Percentiles rank a stretch among this genome's conserved stretches.
Evolutionary conservation across 2,329 filamentous ascomycete species (phyloP).

Genomic region (Aspergillus ibericus): DNA sequence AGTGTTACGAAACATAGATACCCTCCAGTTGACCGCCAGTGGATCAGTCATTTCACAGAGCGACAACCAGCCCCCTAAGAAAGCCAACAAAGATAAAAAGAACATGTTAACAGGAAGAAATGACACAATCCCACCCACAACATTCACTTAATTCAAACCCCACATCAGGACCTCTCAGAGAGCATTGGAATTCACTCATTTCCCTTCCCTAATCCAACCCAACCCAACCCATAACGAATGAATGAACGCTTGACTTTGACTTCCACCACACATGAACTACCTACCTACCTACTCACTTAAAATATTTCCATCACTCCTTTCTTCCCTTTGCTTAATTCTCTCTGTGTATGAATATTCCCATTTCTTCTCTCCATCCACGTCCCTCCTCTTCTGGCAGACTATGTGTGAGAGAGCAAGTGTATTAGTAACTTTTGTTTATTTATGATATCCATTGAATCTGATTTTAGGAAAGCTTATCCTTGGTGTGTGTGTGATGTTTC

Average conservation of each 20-base stretch:
- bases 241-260: neutral
- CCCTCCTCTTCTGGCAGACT: neutral
- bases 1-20: conserved; percentile 19
- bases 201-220: neutral
- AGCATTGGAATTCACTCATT: neutral
- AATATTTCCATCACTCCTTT: conserved; percentile 1
- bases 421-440: neutral
- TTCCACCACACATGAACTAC: neutral
- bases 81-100: no score
- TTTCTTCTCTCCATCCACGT: neutral
- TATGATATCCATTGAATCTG: neutral
- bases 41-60: neutral
- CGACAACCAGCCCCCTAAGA: no score
- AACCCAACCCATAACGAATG: neutral
- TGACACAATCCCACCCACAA: no score
- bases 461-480: neutral
- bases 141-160: no score
- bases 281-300: neutral
- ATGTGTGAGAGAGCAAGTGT: neutral
- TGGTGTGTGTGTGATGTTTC: neutral
- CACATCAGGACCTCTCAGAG: no score
- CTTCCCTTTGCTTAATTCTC: conserved; percentile 1
- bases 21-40: neutral
- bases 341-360: neutral
- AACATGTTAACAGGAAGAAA: no score